Percentiles rank a stretch among this genome's conserved stretches.
Conservation (phyloP, 2,329 filamentous ascomycete genomes). For the Apiospora koreana region DNA sequence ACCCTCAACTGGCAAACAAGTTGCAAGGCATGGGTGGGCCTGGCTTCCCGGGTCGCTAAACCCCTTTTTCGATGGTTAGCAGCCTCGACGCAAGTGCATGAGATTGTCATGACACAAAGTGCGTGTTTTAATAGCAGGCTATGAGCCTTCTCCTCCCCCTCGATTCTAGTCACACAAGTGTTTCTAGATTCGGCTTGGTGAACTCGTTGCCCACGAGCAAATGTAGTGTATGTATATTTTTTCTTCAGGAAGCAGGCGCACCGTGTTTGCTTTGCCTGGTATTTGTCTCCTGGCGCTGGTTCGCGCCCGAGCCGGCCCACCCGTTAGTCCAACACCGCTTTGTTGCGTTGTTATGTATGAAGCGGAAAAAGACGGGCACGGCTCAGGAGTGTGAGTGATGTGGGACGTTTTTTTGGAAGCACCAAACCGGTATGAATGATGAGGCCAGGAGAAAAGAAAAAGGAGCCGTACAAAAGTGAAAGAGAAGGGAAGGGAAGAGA, state of each 20-base stretch:
- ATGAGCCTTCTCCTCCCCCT: neutral
- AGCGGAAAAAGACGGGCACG: neutral
- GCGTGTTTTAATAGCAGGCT: neutral
- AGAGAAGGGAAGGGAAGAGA: neutral
- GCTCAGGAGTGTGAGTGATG: neutral
- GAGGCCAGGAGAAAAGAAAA: neutral
- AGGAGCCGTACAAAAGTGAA: neutral
- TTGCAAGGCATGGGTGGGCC: conserved; percentile 52
- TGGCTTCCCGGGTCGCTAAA: conserved; percentile 13
- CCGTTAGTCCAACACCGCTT: neutral
- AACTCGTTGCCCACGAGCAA: neutral
- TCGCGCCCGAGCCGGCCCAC: neutral
- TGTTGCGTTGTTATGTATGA: neutral
- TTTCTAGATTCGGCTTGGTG: neutral
- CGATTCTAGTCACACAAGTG: neutral
- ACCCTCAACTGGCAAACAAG: conserved; percentile 75
- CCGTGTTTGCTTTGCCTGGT: neutral
- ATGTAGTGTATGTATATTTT: conserved; percentile 10
- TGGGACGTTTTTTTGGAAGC: neutral
- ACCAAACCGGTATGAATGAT: neutral
- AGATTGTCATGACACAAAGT: neutral
- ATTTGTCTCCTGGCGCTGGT: neutral
- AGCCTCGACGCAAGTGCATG: neutral
- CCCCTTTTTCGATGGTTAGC: neutral
- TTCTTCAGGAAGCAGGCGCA: neutral